phyloP scores from a whole-genome alignment of 352 stramenopile species.

The Phytophthora multivora region DNA sequence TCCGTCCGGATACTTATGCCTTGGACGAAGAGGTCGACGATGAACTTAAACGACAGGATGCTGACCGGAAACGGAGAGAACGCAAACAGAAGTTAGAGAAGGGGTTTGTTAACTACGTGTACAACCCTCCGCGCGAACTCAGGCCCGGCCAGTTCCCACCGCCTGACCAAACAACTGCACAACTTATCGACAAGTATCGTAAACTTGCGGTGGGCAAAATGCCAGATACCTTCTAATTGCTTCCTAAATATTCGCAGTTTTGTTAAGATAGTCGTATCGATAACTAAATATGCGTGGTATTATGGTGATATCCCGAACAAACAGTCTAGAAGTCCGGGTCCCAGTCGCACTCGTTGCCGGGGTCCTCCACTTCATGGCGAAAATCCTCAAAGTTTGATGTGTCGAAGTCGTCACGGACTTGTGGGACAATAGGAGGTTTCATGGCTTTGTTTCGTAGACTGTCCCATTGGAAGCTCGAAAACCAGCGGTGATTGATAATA shows the following conservation, averaged over 20 bases:
- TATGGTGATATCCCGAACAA: constrained; percentile 17
- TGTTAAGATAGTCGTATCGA: background rate
- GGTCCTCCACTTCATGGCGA: constrained; percentile 66
- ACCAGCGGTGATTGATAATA: constrained; percentile 88
- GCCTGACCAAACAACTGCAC: constrained; percentile 64
- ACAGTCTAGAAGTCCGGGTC: constrained; percentile 67
- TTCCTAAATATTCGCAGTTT: background rate
- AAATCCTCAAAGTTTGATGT: constrained; percentile 87
- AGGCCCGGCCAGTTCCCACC: constrained; percentile 57
- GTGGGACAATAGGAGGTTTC: constrained; percentile 73
- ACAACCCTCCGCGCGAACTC: constrained; percentile 50
- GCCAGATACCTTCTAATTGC: constrained; percentile 30
- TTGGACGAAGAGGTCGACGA: constrained; percentile 25
- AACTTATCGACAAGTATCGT: constrained; percentile 83
- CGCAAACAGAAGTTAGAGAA: constrained; percentile 38
- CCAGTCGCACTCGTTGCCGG: constrained; percentile 68
- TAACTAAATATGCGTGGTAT: constrained; percentile 25
- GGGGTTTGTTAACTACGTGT: constrained; percentile 57
- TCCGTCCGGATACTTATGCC: constrained; percentile 12
- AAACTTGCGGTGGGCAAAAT: constrained; percentile 81
- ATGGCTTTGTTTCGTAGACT: constrained; percentile 60
- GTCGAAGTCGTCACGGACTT: constrained; percentile 77
- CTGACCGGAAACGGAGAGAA: constrained; percentile 11
- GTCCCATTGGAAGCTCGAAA: constrained; percentile 74
- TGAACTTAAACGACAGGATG: constrained; percentile 19